Percentiles rank a stretch among this genome's conserved stretches.
These are phyloP conservation scores for Viola pubescens DNA, from an alignment of 441 rosid genomes.

Conservation along the genomic window DNA sequence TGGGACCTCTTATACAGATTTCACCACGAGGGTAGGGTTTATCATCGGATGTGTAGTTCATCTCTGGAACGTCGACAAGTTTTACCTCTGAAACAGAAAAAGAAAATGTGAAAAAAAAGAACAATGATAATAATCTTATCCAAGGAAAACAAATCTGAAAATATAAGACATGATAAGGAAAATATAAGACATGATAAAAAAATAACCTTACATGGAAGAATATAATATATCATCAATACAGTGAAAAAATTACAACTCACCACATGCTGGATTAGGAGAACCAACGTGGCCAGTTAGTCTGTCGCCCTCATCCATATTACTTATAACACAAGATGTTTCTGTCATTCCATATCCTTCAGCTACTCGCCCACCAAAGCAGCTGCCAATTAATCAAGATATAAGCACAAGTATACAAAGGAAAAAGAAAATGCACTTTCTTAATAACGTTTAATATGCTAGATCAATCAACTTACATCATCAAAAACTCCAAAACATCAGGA, in stretches of 20 bases:
- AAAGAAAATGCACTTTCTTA: slow-evolving; percentile 12
- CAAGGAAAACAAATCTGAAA: background rate
- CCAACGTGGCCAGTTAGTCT: slow-evolving; percentile 86
- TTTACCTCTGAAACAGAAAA: slow-evolving; percentile 64
- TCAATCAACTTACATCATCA: slow-evolving; percentile 63
- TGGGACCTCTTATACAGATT: slow-evolving; percentile 96
- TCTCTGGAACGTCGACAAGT: slow-evolving; percentile 95
- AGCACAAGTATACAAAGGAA: slow-evolving; percentile 3
- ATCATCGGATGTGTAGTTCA: slow-evolving; percentile 92
- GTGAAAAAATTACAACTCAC: slow-evolving; percentile 32
- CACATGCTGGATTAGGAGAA: slow-evolving; percentile 92
- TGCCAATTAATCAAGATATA: slow-evolving; percentile 27
- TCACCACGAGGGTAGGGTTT: slow-evolving; percentile 92
- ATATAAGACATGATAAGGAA: background rate
- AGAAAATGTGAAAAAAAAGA: slow-evolving; percentile 2
- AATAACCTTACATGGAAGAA: background rate
- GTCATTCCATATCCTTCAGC: slow-evolving; percentile 99
- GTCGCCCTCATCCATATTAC: slow-evolving; percentile 69
- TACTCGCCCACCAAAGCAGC: slow-evolving; percentile 82
- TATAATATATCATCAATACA: background rate
- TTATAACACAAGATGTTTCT: slow-evolving; percentile 81
- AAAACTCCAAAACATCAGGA: slow-evolving; percentile 90
- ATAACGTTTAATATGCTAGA: slow-evolving; percentile 14
- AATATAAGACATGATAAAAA: background rate
- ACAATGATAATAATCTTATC: no score